Conservation (phyloP, 2,329 filamentous ascomycete genomes). For the Eutypa lata region DNA sequence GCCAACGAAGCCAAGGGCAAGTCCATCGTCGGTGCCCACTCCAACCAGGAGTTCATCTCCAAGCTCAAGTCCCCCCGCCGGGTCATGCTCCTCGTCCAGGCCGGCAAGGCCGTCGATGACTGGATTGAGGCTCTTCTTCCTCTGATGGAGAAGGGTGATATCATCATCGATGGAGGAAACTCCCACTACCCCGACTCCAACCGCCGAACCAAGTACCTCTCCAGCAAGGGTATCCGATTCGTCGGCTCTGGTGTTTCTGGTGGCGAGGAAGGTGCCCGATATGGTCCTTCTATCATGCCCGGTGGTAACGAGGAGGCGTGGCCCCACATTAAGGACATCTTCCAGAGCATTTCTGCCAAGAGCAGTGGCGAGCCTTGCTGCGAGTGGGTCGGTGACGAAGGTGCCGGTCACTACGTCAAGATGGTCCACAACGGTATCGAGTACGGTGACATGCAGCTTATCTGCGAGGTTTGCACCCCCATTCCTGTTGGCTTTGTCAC, state of each 20-base stretch:
- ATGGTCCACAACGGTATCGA: slow-evolving; percentile 99
- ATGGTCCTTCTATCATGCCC: slow-evolving; percentile 96
- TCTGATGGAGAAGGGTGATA: slow-evolving; percentile 80
- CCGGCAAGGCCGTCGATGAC: slow-evolving; percentile 94
- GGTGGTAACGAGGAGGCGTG: slow-evolving; percentile 98
- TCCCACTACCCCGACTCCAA: slow-evolving; percentile 99
- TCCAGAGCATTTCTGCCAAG: slow-evolving; percentile 97
- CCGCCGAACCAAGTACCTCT: slow-evolving; percentile 89
- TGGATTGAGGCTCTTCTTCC: slow-evolving; percentile 96
- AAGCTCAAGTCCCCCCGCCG: slow-evolving; percentile 97
- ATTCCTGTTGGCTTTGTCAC: slow-evolving; percentile 2
- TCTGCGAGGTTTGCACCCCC: slow-evolving; percentile 75
- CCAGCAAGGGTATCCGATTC: slow-evolving; percentile 84
- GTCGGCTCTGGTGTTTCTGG: slow-evolving; percentile 97
- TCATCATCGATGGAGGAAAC: slow-evolving; percentile 99
- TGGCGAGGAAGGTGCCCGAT: slow-evolving; percentile 98
- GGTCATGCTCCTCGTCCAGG: slow-evolving; percentile 99
- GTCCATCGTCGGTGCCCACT: slow-evolving; percentile 90
- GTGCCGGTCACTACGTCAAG: slow-evolving; percentile 99
- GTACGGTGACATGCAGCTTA: slow-evolving; percentile 99
- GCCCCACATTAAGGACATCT: slow-evolving; percentile 98
- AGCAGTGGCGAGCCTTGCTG: slow-evolving; percentile 96
- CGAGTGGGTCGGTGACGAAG: slow-evolving; percentile 99
- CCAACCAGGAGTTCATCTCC: slow-evolving; percentile 87
- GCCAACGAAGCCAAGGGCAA: slow-evolving; percentile 93